These are phyloP conservation scores for Candolleomyces efflorescens DNA, from an alignment of 768 basidiomycete species.

Conservation along the genomic window DNA sequence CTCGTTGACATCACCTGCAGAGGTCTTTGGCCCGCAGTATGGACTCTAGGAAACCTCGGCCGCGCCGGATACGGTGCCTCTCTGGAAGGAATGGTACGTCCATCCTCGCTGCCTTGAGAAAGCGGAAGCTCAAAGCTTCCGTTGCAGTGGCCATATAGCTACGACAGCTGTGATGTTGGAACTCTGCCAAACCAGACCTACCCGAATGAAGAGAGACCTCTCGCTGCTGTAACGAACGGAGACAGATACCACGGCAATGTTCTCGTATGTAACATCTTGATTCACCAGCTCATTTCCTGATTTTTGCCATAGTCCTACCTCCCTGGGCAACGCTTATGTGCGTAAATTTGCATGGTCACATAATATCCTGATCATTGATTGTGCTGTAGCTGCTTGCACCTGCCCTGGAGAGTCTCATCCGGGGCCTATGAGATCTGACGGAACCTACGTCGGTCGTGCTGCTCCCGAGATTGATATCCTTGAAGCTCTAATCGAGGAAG, in stretches of 20 bases:
- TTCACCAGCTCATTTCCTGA: not conserved
- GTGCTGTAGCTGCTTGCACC: conserved; percentile 29
- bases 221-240: conserved; percentile 39
- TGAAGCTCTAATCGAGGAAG: conserved; percentile 42
- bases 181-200: conserved; percentile 76
- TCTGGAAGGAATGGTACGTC: conserved; percentile 57
- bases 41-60: conserved; percentile 54
- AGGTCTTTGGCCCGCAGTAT: conserved; percentile 40
- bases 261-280: conserved; percentile 20
- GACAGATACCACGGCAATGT: conserved; percentile 36
- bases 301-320: conserved; percentile 52
- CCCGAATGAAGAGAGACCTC: conserved; percentile 45
- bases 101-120: not conserved
- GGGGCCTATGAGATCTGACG: conserved; percentile 36
- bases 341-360: not conserved
- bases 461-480: conserved; percentile 71
- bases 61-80: conserved; percentile 74
- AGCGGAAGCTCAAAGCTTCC: not conserved
- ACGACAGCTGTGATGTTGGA: conserved; percentile 76
- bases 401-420: conserved; percentile 39
- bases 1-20: conserved; percentile 30
- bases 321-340: conserved; percentile 51
- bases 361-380: not conserved
- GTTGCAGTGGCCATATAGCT: conserved; percentile 60
- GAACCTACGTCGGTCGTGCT: conserved; percentile 52